These are phyloP conservation scores for Barnettozyma siamensis DNA, from an alignment of 805 yeast genomes.

Conservation along the genomic window DNA sequence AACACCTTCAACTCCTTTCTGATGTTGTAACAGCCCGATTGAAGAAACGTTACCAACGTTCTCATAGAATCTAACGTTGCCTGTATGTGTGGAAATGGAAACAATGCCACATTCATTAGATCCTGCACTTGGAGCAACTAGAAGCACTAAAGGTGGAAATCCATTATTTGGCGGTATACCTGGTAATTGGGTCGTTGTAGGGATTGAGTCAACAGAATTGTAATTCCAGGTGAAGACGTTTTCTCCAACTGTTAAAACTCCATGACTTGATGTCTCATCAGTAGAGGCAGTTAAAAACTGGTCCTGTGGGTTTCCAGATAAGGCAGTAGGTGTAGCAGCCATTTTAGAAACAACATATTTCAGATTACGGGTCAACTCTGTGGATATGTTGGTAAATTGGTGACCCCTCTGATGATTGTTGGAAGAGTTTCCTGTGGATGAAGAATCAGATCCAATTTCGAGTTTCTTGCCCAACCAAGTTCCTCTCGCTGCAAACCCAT, in stretches of 20 bases:
- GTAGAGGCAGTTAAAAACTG: slow-evolving; percentile 21
- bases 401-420: slow-evolving; percentile 10
- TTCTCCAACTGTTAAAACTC: slow-evolving; percentile 28
- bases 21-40: slow-evolving; percentile 45
- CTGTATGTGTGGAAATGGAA: slow-evolving; percentile 52
- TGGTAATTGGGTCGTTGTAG: slow-evolving; percentile 50
- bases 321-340: slow-evolving; percentile 44
- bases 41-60: slow-evolving; percentile 68
- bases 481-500: slow-evolving; percentile 8
- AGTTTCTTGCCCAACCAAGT: not conserved
- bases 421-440: slow-evolving; percentile 1
- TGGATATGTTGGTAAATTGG: slow-evolving; percentile 23
- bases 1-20: slow-evolving; percentile 29
- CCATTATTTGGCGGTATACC: slow-evolving; percentile 23
- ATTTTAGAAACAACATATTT: slow-evolving; percentile 52
- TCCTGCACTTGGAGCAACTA: slow-evolving; percentile 54
- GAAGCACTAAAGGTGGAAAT: slow-evolving; percentile 45
- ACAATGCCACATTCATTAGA: slow-evolving; percentile 62
- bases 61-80: slow-evolving; percentile 64
- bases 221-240: slow-evolving; percentile 66
- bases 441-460: slow-evolving; percentile 3
- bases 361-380: slow-evolving; percentile 53
- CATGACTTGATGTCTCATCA: slow-evolving; percentile 26
- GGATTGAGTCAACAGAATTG: slow-evolving; percentile 52
- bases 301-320: slow-evolving; percentile 4